phyloP scores from a whole-genome alignment of 176 grass and related monocot species.

The Oropetium thomaeum region DNA sequence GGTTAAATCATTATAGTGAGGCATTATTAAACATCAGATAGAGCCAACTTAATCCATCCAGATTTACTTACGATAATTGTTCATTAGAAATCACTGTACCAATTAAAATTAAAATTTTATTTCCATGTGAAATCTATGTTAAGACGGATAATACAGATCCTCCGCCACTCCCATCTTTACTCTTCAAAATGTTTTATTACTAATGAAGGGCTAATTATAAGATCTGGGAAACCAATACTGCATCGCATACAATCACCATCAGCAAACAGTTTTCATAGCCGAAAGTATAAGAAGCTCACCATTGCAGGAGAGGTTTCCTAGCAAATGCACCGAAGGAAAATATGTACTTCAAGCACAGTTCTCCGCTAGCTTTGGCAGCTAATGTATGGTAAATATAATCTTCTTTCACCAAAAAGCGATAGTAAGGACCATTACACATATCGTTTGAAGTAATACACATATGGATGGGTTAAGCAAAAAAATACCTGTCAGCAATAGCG shows the following conservation, averaged over 20 bases:
- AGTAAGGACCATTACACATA: slow-evolving; percentile 21
- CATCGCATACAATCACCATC: neutral
- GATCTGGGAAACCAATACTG: neutral
- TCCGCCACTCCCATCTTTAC: neutral
- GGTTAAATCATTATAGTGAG: neutral
- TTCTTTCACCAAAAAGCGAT: slow-evolving; percentile 38
- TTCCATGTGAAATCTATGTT: neutral
- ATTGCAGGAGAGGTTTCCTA: slow-evolving; percentile 89
- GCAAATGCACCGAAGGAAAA: slow-evolving; percentile 96
- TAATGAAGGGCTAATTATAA: neutral
- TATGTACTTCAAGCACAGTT: slow-evolving; percentile 87
- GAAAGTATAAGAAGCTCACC: slow-evolving; percentile 49
- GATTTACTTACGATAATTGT: neutral
- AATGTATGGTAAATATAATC: slow-evolving; percentile 98
- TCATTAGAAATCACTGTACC: too few relatives aligned
- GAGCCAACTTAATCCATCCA: neutral
- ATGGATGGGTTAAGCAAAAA: neutral
- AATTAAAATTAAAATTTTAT: neutral
- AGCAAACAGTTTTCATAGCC: neutral
- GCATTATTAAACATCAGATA: neutral
- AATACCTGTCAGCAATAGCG: slow-evolving; percentile 72
- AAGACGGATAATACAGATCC: neutral
- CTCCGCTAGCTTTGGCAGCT: slow-evolving; percentile 97
- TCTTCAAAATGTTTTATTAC: neutral
- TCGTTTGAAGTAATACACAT: neutral